phyloP scores from a whole-genome alignment of 139 green algal species.

The Eudorina sp. region DNA sequence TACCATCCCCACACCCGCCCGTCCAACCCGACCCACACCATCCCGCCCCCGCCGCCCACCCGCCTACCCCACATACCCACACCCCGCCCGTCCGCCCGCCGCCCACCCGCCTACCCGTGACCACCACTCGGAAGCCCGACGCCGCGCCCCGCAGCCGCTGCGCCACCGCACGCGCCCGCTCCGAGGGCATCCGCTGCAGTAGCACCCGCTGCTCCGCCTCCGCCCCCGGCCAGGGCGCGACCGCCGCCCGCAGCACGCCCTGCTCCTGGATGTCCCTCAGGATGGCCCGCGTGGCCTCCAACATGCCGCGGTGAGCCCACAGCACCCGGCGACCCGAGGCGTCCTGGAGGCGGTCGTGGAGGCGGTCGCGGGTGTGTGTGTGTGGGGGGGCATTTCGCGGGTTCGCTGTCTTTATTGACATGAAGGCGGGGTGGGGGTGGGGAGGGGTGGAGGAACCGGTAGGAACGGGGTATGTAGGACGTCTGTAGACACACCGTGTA shows the following conservation, averaged over 20 bases:
- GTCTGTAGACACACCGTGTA: too few relatives aligned
- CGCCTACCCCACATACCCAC: too few relatives aligned
- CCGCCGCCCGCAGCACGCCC: constrained; percentile 20
- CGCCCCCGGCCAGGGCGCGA: background rate
- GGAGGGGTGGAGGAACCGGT: too few relatives aligned
- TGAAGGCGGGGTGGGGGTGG: too few relatives aligned
- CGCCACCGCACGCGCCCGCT: constrained; percentile 3
- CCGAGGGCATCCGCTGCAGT: background rate
- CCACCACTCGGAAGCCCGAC: constrained; percentile 16
- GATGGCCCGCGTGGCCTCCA: constrained; percentile 47
- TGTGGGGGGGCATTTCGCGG: too few relatives aligned
- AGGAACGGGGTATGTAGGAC: too few relatives aligned
- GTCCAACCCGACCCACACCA: too few relatives aligned
- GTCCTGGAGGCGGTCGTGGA: background rate
- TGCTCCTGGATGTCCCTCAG: background rate
- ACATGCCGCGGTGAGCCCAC: constrained; percentile 58
- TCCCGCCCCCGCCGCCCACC: too few relatives aligned
- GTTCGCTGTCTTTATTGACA: too few relatives aligned
- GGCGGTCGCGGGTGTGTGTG: too few relatives aligned
- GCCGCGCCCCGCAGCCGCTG: background rate
- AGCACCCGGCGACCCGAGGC: background rate
- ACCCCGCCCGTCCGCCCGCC: background rate
- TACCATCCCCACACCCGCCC: too few relatives aligned
- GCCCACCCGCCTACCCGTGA: constrained; percentile 28
- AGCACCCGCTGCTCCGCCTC: background rate